Base-by-base conservation (phyloP, 2,329 filamentous ascomycete genomes). In the Arachnopeziza araneosa region DNA sequence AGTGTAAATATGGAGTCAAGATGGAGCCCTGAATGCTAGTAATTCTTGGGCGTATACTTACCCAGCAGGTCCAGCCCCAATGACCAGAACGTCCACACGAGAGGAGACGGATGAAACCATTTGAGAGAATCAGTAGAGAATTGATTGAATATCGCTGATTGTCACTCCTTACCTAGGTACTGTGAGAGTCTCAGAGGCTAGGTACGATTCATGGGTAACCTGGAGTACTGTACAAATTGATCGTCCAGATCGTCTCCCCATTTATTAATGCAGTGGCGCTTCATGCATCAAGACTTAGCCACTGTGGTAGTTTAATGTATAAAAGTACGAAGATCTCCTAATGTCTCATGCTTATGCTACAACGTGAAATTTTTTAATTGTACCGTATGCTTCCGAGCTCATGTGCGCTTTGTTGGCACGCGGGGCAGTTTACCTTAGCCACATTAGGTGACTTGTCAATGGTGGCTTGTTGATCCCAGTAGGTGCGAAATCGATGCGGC, bases 51-150 rank as follows among this genome's bases (percentile, higher is more conserved):
- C 21, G 10, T 24, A 55, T 44, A 22, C 54, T 48, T 23, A 52
- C 19, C 55, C 55, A 51, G 55, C 55, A 32, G 55, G 55, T 49
- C 55, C 55, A 17, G 55, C 49, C 44, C 55, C 49, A 30, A 57
- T 49, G 30, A 57, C 36, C 24, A 52, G 23, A 52, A 56, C 55
- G 24, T 56, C 44, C n/a, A 55, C 30, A 55, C 19, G 17, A 44
- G 36, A 44, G 36, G 36, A 44, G 36, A 44, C 36, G 17, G 36
- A 44, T 44, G 36, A 44, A 44, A 44, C 36, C 36, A 44, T 44
- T 44, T 44, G 36, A 44, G 36, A 44, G 10, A 44, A 44, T 44
- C 12, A 44, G 17, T 44, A 19, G 36, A 19, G 36, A 44, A 3
- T 44, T 44, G 36, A 6, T 44, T 44, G 36, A 44, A 44, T 44